Conservation (phyloP, 2,329 filamentous ascomycete species). For the Penicillium sp. region DNA sequence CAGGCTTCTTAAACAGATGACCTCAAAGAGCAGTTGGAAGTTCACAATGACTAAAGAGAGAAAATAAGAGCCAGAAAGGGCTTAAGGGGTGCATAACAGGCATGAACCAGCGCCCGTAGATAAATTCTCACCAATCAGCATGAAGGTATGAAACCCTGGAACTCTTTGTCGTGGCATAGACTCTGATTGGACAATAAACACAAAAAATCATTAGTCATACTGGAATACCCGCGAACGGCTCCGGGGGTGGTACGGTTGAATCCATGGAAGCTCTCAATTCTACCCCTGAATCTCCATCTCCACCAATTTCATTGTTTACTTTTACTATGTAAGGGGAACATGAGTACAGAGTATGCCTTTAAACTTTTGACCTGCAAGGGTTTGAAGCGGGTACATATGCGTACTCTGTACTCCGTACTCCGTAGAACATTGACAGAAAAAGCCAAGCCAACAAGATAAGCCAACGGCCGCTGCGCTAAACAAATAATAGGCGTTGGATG, state of each 20-base stretch:
- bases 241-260: not conserved
- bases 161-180: not conserved
- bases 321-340: not conserved
- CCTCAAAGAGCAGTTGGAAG: no score
- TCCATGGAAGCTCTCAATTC: not conserved
- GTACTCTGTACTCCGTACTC: not conserved
- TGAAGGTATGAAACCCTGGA: not conserved
- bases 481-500: constrained; percentile 1
- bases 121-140: not conserved
- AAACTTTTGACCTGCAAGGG: not conserved
- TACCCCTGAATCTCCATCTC: not conserved
- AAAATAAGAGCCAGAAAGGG: no score
- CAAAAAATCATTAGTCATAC: not conserved
- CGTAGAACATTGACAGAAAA: not conserved
- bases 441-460: not conserved
- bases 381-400: not conserved
- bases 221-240: not conserved
- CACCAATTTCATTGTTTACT: not conserved
- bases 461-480: not conserved
- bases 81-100: not conserved
- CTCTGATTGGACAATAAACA: not conserved
- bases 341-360: not conserved
- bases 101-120: not conserved
- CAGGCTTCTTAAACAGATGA: not conserved
- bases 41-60: no score